Evolutionary conservation across 306 rosid genomes (phyloP).

Genomic region (Myrica gale): DNA sequence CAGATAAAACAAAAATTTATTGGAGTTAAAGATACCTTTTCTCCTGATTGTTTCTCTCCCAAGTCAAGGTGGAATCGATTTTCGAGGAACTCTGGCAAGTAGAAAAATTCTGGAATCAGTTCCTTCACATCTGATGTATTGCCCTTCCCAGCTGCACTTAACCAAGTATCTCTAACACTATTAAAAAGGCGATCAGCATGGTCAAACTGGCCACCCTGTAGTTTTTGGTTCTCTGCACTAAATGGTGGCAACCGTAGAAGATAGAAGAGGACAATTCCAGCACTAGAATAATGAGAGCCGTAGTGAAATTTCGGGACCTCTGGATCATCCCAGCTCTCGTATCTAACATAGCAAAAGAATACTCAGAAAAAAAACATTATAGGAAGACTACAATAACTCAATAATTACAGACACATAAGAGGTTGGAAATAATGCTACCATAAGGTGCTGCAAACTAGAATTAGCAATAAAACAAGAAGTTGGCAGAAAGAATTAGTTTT

Average conservation of each 20-base stretch:
- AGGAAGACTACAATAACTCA: slow-evolving; percentile 1
- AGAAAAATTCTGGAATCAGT: slow-evolving; percentile 95
- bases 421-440: background rate
- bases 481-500: background rate
- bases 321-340: slow-evolving; percentile 99
- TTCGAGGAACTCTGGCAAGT: slow-evolving; percentile 92
- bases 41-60: slow-evolving; percentile 99
- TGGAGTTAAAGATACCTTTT: slow-evolving; percentile 60
- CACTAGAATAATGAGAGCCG: slow-evolving; percentile 99
- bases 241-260: slow-evolving; percentile 96
- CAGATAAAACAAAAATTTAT: background rate
- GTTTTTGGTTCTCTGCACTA: slow-evolving; percentile 91
- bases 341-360: slow-evolving; percentile 41
- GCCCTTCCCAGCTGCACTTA: slow-evolving; percentile 97
- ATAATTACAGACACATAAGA: slow-evolving; percentile 1
- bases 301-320: slow-evolving; percentile 98
- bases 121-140: slow-evolving; percentile 99
- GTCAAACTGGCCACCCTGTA: slow-evolving; percentile 99
- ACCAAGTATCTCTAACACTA: slow-evolving; percentile 93
- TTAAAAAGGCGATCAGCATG: slow-evolving; percentile 99
- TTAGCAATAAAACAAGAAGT: slow-evolving; percentile 4
- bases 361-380: slow-evolving; percentile 10
- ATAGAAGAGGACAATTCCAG: slow-evolving; percentile 98
- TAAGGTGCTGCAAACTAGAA: background rate
- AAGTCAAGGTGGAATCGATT: slow-evolving; percentile 88